Evolutionary conservation across 2,329 filamentous ascomycete genomes (phyloP), one percentile per base, ranked within the genome.

Genomic region (Calonectria pseudoturangicola): DNA sequence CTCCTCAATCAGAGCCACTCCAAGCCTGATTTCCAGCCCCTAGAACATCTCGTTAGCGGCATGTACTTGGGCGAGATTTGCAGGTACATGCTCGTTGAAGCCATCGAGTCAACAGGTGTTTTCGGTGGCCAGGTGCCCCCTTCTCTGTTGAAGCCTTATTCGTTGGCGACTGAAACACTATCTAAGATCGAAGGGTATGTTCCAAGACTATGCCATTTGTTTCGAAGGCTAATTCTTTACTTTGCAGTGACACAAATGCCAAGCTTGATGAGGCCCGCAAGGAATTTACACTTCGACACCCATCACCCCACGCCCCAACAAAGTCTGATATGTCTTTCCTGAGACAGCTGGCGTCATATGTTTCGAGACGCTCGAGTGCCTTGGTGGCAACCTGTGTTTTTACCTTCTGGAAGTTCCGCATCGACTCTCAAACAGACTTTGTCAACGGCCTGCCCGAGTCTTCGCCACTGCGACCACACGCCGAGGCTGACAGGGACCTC

Each of bases 21-120:
- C 15, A 84, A 86, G 66, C 91, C 91, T 0, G 87, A 89, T 28
- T 92, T 92, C 74, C 91, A 93, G 75, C 91, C 91, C 0, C 81
- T 92, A 13, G 91, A 92, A 80, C 87, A 92, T 74, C 84, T 93
- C 74, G 89, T 93, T 50, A 90, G 90, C 76, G 92, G 92, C 43
- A 91, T 89, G 78, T 93, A 94, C 79, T 83, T 94, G 2, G 92
- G 92, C 60, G 92, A 94, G 81, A 88, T 93, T 58, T 90, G 87
- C 75, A 87, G 92, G 21, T 82, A 91, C 15, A 87, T 88, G 0
- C 83, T 93, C 51, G 74, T 92, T 27, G 92, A 93, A 73, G 91
- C 90, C 0, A 87, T 93, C 60, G 83, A 87, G 69, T 86, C 85
- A 0, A 86, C 88, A 0, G 89, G 88, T 0, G 76, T 92, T 0